Base-by-base conservation (phyloP, 1,139 yeast genomes). In the Scheffersomyces segobiensis region DNA sequence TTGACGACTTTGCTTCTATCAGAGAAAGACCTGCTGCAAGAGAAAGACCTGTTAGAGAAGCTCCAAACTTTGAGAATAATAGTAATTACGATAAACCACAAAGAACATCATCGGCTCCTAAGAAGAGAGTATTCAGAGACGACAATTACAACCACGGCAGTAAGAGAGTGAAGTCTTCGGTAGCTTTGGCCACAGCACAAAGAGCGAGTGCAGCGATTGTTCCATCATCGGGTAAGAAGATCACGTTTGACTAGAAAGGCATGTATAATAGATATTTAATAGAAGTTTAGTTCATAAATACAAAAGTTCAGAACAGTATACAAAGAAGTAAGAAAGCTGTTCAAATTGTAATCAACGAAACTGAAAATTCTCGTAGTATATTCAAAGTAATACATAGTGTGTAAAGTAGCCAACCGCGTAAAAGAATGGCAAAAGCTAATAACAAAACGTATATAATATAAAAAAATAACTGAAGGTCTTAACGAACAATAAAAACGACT, bases 171-270 rank as follows among this genome's bases (percentile, higher is more conserved):
- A 88, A 88, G 63, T 92, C 98, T 7, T 93, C 98, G 48, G 84
- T 91, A 53, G 97, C 97, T 0, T 81, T 95, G 67, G 96, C 97
- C 3, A 80, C 81, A 19, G 98, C 98, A 1, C 97, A 87, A 75
- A 86, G 99, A 76, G 97, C 88, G 4, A 89, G 92, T 69, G 92
- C 92, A 22, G 95, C 97, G 5, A 91, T 95, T 68, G 97, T 92
- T 47, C 87, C 91, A 54, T 89, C 97, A 0, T 81, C 88, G n/a
- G 99, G 98, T 72, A 93, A 91, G 76, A 95, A 93, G 74, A 81
- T 83, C 55, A 89, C 87, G 5, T 93, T 93, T 57, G 84, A 79
- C 63, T 80, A 70, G 62, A 50, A 53, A 50, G 8, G 18, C 46
- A 32, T 46, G 46, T 51, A 54, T n/a, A 54, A 46, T 42, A 39